These are phyloP conservation scores for Colletotrichum horii DNA, from an alignment of 2,329 filamentous ascomycete species.

Conservation along the genomic window DNA sequence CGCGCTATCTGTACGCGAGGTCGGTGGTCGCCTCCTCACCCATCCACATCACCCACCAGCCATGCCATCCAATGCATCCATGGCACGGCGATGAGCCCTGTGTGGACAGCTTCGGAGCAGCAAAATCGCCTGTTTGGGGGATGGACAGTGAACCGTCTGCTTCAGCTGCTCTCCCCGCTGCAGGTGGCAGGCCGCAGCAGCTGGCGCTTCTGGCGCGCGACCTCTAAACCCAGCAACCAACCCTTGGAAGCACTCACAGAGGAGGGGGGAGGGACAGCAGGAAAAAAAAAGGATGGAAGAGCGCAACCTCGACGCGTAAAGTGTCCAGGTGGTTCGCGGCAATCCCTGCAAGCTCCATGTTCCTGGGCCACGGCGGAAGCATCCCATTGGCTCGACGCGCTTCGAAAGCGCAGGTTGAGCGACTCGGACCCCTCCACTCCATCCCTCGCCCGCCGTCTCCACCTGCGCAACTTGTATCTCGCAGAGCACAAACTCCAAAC, in stretches of 20 bases:
- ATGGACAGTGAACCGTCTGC: neutral
- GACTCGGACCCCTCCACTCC: neutral
- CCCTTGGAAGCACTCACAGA: neutral
- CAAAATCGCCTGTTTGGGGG: neutral
- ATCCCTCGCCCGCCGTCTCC: neutral
- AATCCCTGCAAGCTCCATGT: slow-evolving; percentile 3
- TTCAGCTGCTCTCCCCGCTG: neutral
- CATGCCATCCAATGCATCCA: neutral
- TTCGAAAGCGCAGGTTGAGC: neutral
- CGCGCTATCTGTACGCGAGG: slow-evolving; percentile 1
- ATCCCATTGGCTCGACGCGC: slow-evolving; percentile 3
- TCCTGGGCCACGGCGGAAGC: neutral
- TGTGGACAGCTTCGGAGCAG: neutral
- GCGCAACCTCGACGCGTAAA: slow-evolving; percentile 7
- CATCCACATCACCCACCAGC: neutral
- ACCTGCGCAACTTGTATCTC: neutral
- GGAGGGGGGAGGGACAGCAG: neutral
- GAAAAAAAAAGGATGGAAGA: neutral
- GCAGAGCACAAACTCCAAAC: neutral
- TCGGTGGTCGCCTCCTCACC: neutral
- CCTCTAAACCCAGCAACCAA: neutral
- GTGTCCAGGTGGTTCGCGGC: neutral
- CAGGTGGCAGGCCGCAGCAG: neutral
- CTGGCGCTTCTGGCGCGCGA: neutral
- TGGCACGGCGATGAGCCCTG: neutral